Conservation (phyloP, 768 basidiomycete genomes). For the Paxillus ammoniavirescens region DNA sequence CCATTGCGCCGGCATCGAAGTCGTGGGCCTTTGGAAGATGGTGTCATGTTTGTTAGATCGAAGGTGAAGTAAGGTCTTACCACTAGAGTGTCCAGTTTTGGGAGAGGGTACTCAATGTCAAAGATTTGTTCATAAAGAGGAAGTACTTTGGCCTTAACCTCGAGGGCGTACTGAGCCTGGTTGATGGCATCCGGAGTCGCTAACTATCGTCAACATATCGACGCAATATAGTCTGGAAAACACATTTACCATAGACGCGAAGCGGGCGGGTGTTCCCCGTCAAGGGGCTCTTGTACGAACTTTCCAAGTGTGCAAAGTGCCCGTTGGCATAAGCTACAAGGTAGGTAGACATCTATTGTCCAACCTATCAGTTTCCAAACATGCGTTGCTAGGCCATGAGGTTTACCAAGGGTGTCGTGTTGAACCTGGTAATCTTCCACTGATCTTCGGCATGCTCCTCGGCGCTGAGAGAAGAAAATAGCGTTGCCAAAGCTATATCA, state of each 20-base stretch:
- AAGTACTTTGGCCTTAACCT: slow-evolving; percentile 77
- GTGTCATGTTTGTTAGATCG: not conserved
- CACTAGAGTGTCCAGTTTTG: slow-evolving; percentile 92
- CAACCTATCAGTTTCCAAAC: not conserved
- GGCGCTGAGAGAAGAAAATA: slow-evolving; percentile 41
- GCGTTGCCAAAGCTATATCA: slow-evolving; percentile 35
- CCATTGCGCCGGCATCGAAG: slow-evolving; percentile 92
- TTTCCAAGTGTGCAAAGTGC: slow-evolving; percentile 68
- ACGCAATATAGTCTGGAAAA: not conserved
- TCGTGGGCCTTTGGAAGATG: slow-evolving; percentile 57
- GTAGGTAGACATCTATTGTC: slow-evolving; percentile 73
- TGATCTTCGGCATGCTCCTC: slow-evolving; percentile 34
- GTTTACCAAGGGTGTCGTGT: slow-evolving; percentile 68
- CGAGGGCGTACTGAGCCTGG: slow-evolving; percentile 84
- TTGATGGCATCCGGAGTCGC: slow-evolving; percentile 80
- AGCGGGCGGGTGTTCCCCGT: slow-evolving; percentile 81
- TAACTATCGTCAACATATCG: slow-evolving; percentile 26
- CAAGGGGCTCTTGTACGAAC: slow-evolving; percentile 73
- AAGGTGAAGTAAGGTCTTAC: slow-evolving; percentile 36
- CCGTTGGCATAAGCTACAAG: slow-evolving; percentile 88
- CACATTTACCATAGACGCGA: slow-evolving; percentile 71
- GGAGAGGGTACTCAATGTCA: slow-evolving; percentile 88
- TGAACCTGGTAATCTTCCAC: slow-evolving; percentile 85
- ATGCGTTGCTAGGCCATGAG: not conserved
- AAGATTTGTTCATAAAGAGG: slow-evolving; percentile 94